These are phyloP conservation scores for Clonostachys sp. DNA, from an alignment of 2,329 filamentous ascomycete genomes.

Conservation along the genomic window DNA sequence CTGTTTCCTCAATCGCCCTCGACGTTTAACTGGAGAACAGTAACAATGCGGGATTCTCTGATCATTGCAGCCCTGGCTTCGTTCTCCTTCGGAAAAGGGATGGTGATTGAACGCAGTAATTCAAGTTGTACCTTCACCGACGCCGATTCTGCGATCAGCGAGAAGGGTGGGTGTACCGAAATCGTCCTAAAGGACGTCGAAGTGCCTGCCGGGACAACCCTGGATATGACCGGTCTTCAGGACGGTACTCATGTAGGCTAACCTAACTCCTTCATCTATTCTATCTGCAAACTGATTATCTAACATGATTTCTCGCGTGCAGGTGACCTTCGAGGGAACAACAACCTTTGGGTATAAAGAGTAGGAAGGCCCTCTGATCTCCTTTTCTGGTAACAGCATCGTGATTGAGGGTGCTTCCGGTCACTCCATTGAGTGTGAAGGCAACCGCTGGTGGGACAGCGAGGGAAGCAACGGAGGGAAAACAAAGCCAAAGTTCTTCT, in stretches of 20 bases:
- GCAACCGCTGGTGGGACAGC: slow-evolving; percentile 56
- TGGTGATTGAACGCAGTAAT: too few species aligned
- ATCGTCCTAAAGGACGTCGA: slow-evolving; percentile 47
- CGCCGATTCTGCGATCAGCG: too few species aligned
- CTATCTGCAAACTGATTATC: too few species aligned
- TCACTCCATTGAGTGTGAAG: slow-evolving; percentile 38
- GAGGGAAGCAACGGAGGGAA: slow-evolving; percentile 55
- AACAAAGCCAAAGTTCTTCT: slow-evolving; percentile 60
- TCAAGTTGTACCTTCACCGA: too few species aligned
- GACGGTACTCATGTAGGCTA: slow-evolving; percentile 29
- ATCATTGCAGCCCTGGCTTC: too few species aligned
- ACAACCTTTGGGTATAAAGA: slow-evolving; percentile 61
- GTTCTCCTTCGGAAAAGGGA: too few species aligned
- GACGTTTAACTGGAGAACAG: too few species aligned
- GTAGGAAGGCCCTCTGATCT: slow-evolving; percentile 58
- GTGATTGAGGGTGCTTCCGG: slow-evolving; percentile 44
- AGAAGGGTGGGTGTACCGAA: slow-evolving; percentile 9
- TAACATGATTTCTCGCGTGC: too few species aligned
- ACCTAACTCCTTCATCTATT: too few species aligned
- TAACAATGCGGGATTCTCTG: too few species aligned
- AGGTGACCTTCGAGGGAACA: slow-evolving; percentile 53
- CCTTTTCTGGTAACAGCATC: slow-evolving; percentile 49
- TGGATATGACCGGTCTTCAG: slow-evolving; percentile 51
- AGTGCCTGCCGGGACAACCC: slow-evolving; percentile 53
- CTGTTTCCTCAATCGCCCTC: too few species aligned